Percentiles rank a stretch among this genome's conserved stretches.
phyloP scores from a whole-genome alignment of 2,329 filamentous ascomycete genomes.

The Pseudogymnoascus sp. region DNA sequence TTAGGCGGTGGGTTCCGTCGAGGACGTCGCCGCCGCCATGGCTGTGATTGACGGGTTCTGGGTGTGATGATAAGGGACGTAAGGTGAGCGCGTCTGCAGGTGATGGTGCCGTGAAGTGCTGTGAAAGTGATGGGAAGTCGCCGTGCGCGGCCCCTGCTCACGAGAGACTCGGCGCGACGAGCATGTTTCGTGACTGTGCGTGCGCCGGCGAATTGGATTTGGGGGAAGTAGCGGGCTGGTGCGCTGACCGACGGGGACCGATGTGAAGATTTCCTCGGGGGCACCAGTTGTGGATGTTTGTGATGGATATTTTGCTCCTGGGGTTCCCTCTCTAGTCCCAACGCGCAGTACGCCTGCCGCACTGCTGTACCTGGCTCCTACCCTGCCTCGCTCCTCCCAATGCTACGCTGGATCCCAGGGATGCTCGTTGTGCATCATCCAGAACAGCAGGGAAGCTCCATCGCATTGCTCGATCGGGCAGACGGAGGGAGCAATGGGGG shows the following conservation, averaged over 20 bases:
- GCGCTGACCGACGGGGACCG: background rate
- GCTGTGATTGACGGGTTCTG: background rate
- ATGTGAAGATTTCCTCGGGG: background rate
- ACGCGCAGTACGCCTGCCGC: background rate
- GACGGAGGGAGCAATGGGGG: background rate
- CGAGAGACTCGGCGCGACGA: background rate
- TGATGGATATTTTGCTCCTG: background rate
- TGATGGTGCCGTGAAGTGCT: background rate
- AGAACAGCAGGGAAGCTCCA: background rate
- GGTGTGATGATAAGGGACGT: background rate
- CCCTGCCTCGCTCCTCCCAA: background rate
- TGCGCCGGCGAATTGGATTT: background rate
- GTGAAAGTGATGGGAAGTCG: background rate
- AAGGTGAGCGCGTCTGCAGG: background rate
- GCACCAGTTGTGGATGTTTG: background rate
- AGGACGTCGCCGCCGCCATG: background rate
- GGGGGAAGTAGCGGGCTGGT: background rate
- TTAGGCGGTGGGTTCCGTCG: background rate
- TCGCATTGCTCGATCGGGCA: background rate
- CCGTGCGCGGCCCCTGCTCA: background rate
- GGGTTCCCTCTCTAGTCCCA: background rate
- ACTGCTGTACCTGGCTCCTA: background rate
- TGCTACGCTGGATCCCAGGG: background rate
- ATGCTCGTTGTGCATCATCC: conserved; percentile 1
- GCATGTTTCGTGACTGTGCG: background rate